Evolutionary conservation across 768 basidiomycete species (phyloP), one percentile per base, ranked within the genome.

Genomic region (Kondoa malvinella): DNA sequence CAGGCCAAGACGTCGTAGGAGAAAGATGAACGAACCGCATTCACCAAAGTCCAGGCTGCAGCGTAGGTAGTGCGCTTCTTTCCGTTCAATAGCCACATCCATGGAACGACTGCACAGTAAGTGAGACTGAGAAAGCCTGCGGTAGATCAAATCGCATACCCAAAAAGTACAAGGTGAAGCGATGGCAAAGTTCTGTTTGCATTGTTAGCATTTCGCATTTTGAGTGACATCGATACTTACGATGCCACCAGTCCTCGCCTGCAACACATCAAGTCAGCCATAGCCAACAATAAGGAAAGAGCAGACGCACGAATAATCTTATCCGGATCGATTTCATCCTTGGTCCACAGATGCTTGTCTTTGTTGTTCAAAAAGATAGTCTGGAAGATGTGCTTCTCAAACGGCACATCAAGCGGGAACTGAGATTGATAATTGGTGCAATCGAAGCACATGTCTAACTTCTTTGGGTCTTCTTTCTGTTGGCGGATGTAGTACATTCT

Each of bases 401-500:
- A 68, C 0, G 77, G 77, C 34, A 67, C 66, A 30, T 75, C 62
- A 70, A 74, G 62, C 16, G 69, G 65, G 67, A 72, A 66, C 32
- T 75, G 71, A 34, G 50, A 66, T 64, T 74, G 73, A 68, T 71
- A 74, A 58, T 70, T 70, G 34, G 65, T 58, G 69, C 73, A 74
- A 64, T 74, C 73, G 68, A 74, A 74, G 27, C 75, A 78, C 79
- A 79, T 79, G 70, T 79, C 79, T 50, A 79, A 71, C 61, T 77
- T 75, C 4, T 73, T 58, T 8, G 76, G 66, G 65, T 79, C 77
- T 31, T 59, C 70, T 0, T 74, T 73, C 27, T 73, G 72, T 29
- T 78, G 71, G 71, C 77, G 78, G 72, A 80, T 80, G 56, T 78
- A 67, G 73, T 79, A 79, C 79, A 79, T 79, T 15, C n/a, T n/a